Evolutionary conservation across 495 filamentous ascomycete genomes (phyloP).

Genomic region (Tuber borchii): DNA sequence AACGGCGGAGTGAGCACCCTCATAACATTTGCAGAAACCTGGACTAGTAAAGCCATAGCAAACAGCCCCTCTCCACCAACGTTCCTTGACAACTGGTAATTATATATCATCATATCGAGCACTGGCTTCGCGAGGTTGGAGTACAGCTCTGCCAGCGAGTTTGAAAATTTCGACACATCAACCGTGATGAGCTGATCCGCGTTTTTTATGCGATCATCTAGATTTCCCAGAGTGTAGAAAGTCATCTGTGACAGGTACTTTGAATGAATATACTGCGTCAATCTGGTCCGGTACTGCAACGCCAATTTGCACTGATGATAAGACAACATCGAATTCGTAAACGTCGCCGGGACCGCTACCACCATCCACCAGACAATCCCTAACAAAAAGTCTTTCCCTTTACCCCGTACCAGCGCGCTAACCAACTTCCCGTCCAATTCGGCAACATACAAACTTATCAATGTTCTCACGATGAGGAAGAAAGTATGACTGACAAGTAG

Average conservation of each 20-base stretch:
- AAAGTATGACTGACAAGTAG: slow-evolving; percentile 77
- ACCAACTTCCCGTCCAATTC: slow-evolving; percentile 91
- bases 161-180: slow-evolving; percentile 92
- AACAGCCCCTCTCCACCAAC: slow-evolving; percentile 92
- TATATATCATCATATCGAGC: slow-evolving; percentile 93
- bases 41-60: slow-evolving; percentile 87
- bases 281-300: slow-evolving; percentile 79
- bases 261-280: slow-evolving; percentile 87
- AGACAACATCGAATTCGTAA: slow-evolving; percentile 98
- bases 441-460: slow-evolving; percentile 91
- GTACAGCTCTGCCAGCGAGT: slow-evolving; percentile 89
- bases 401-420: slow-evolving; percentile 82
- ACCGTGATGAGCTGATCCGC: slow-evolving; percentile 96
- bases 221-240: slow-evolving; percentile 89
- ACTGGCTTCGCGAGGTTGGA: slow-evolving; percentile 95
- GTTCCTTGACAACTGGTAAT: slow-evolving; percentile 80
- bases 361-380: slow-evolving; percentile 98
- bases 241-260: slow-evolving; percentile 94
- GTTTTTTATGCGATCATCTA: slow-evolving; percentile 98
- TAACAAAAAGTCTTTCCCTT: slow-evolving; percentile 80
- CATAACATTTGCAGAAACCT: slow-evolving; percentile 88
- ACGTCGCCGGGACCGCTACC: slow-evolving; percentile 93
- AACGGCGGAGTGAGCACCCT: slow-evolving; percentile 93
- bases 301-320: slow-evolving; percentile 96
- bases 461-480: slow-evolving; percentile 73